These are phyloP conservation scores for Metschnikowia reukaufii DNA, from an alignment of 805 yeast species.

Conservation along the genomic window DNA sequence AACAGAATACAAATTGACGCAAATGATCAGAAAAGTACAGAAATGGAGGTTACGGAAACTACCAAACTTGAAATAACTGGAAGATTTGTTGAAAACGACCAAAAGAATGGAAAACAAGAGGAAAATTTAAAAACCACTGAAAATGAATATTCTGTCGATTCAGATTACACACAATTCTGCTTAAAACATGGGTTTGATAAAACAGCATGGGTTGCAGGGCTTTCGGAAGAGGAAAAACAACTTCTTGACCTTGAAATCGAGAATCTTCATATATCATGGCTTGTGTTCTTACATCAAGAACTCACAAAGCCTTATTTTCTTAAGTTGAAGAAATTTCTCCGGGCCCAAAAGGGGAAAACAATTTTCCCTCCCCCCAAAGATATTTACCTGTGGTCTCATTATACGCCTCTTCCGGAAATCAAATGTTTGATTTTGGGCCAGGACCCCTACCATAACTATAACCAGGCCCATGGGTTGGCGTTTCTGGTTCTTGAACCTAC, in stretches of 20 bases:
- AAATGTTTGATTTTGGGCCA: slow-evolving; percentile 87
- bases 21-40: neutral
- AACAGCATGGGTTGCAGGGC: slow-evolving; percentile 47
- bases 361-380: slow-evolving; percentile 78
- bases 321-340: slow-evolving; percentile 66
- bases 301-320: slow-evolving; percentile 84
- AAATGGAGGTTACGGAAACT: too few species aligned
- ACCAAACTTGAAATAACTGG: too few species aligned
- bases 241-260: slow-evolving; percentile 66
- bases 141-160: neutral
- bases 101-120: neutral
- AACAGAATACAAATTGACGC: neutral
- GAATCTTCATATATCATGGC: slow-evolving; percentile 78
- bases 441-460: slow-evolving; percentile 91
- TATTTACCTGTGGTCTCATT: slow-evolving; percentile 88
- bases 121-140: neutral
- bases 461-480: slow-evolving; percentile 97
- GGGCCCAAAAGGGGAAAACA: slow-evolving; percentile 43
- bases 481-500: slow-evolving; percentile 84
- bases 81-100: neutral
- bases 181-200: slow-evolving; percentile 44
- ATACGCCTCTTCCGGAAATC: slow-evolving; percentile 73
- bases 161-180: neutral
- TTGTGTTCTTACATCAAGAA: slow-evolving; percentile 63
- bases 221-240: slow-evolving; percentile 47